Base-by-base conservation (phyloP, 1,284 basidiomycete species). In the Leccinum pallidistipes region DNA sequence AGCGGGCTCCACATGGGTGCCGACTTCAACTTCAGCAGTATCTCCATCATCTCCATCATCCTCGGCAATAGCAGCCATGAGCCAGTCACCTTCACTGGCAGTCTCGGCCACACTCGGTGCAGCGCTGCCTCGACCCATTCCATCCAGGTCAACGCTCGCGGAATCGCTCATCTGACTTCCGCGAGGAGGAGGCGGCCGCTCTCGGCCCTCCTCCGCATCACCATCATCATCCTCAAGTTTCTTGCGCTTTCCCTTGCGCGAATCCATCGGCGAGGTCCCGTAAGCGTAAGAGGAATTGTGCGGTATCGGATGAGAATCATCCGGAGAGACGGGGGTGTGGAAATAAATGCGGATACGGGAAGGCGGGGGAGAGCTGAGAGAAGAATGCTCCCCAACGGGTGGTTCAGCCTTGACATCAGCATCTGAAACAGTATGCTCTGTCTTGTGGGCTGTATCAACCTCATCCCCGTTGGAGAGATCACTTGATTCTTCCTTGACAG, bases 321-420 rank as follows among this genome's bases (percentile, higher is more conserved):
- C 90, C 69, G 86, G 81, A 66, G 88, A 85, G 62, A 90, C 88
- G 63, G 90, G 91, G 29, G 90, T 92, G 77, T 92, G 91, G 80
- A 93, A 93, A 79, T 93, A 93, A 64, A 93, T 90, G 68, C 90
- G 87, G 70, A 93, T 86, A 64, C 91, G 86, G 52, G 89, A 90
- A 52, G 88, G 85, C 88, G 24, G 47, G 12, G 47, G 47, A 53
- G 78, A 76, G 62, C 64, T 65, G 61, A 65, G 58, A 9, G 69
- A 64, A 29, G 74, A 69, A 53, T 71, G 73, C 62, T 76, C 72
- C 57, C 64, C 71, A 51, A 59, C 60, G 55, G 65, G 53, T 24
- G 65, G 56, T 59, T 73, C 75, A 59, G 38, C 59, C 59, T 73
- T 75, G 63, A 63, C 65, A 66, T 77, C 76, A 59, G 70, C 64